A percentile compares a stretch with the other conserved stretches of the same genome.
Evolutionary conservation across 768 basidiomycete species (phyloP).

Genomic region (Lactifluus subvellereus): DNA sequence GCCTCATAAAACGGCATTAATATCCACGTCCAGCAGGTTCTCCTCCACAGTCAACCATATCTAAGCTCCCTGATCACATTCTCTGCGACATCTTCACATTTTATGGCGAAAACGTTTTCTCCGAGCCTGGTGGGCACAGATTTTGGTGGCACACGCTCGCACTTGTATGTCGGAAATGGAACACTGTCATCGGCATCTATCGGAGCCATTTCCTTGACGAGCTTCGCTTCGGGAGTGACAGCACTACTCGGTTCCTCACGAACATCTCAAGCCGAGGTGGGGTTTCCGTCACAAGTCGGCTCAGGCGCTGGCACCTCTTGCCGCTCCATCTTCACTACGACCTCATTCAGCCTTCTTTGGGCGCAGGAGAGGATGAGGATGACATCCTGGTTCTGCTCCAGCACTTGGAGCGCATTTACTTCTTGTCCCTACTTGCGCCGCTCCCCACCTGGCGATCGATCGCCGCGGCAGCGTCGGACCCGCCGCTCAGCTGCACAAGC

Average conservation of each 20-base stretch:
- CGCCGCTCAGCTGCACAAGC: neutral
- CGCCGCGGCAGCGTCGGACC: neutral
- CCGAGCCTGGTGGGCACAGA: neutral
- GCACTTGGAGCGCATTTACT: neutral
- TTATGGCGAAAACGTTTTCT: neutral
- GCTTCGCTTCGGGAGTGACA: neutral
- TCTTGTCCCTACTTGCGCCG: neutral
- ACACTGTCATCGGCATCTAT: neutral
- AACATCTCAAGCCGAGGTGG: neutral
- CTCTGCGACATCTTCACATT: neutral
- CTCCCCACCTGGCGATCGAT: neutral
- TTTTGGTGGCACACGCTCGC: constrained; percentile 2
- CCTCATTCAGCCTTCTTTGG: neutral
- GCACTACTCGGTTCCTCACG: neutral
- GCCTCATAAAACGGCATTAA: neutral
- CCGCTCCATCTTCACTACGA: constrained; percentile 1
- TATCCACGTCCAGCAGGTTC: neutral
- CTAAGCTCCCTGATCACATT: neutral
- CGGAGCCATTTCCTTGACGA: neutral
- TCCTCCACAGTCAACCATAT: neutral
- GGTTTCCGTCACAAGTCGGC: neutral
- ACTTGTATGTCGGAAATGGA: constrained; percentile 4
- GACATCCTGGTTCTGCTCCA: neutral
- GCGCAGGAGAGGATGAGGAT: neutral
- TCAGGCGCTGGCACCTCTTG: neutral